Evolutionary conservation across 257 asterid genomes (phyloP), one percentile per base, ranked within the genome.

Genomic region (Salvia hispanica): DNA sequence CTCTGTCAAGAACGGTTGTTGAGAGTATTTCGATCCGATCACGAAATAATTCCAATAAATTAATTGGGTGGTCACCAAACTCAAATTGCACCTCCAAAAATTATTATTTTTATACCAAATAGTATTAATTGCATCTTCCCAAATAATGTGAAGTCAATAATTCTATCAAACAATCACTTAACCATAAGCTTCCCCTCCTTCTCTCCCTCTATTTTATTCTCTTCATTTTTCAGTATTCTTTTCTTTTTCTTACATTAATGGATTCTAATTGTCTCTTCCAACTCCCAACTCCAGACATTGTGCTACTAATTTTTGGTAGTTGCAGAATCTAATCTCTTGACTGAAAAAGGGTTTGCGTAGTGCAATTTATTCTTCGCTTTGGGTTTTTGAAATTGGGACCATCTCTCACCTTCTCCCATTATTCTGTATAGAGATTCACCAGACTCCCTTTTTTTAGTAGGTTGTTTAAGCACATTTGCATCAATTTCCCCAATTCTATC

Each of bases 1-100:
- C 40, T 76, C 79, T 79, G 82, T 83, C 90, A 79, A 80, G 80
- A 42, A 54, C 15, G 88, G 93, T 88, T 72, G 90, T 84, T 84
- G 79, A 25, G 84, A 83, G 78, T 40, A 5, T 55, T n/a, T 28
- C 31, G 40, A 62, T 46, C 45, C 28, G 12, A 43, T 18, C 5
- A 61, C 39, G 21, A 44, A 62, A 43, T 62, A 62, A 43, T 62
- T 21, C 7, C 21, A 16, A 6, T 56, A 72, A 52, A 14, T 39
- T 16, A 57, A 50, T 69, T 66, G 83, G 80, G 71, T 71, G 88
- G 85, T 79, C 80, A 82, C 91, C 96, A 78, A 86, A 84, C 86
- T 62, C 71, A 67, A 63, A 54, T 43, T 43, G 42, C 55, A 62
- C 44, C 56, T 37, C 7, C 15, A 36, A 67, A 39, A 40, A 55